Conservation (phyloP, 345 rosid genomes). For the Citrus sp. region DNA sequence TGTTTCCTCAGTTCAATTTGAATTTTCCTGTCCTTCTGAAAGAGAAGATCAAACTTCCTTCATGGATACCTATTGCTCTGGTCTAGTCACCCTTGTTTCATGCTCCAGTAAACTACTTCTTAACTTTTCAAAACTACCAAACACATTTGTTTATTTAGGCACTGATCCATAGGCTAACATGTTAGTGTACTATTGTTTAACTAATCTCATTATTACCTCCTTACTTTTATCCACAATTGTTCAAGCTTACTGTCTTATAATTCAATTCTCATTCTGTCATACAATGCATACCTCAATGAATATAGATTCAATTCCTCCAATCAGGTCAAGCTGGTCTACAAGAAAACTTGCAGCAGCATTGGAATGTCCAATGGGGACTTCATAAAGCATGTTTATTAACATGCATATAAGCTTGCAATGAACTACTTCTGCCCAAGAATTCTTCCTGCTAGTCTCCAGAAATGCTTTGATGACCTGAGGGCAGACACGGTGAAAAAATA, state of each 20-base stretch:
- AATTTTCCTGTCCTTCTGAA: background rate
- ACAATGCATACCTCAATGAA: constrained; percentile 68
- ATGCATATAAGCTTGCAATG: constrained; percentile 90
- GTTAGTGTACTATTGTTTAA: background rate
- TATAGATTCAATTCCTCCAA: constrained; percentile 93
- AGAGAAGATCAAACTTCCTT: background rate
- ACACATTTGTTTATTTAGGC: background rate
- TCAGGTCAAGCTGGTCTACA: constrained; percentile 79
- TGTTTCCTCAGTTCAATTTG: background rate
- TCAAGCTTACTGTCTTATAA: background rate
- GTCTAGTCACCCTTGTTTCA: background rate
- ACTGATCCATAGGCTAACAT: background rate
- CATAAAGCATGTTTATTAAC: constrained; percentile 86
- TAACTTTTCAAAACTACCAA: background rate
- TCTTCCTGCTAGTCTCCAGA: constrained; percentile 62
- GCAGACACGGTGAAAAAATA: constrained; percentile 3
- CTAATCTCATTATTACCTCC: background rate
- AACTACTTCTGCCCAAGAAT: constrained; percentile 97
- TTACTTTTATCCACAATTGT: background rate
- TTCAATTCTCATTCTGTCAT: background rate
- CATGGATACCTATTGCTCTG: background rate
- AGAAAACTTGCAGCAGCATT: constrained; percentile 51
- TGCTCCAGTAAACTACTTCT: background rate
- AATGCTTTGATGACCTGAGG: constrained; percentile 84
- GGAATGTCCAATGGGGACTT: constrained; percentile 52